Evolutionary conservation across 192 early-diverging fungal species (phyloP).

Genomic region (Dissophora ornata): DNA sequence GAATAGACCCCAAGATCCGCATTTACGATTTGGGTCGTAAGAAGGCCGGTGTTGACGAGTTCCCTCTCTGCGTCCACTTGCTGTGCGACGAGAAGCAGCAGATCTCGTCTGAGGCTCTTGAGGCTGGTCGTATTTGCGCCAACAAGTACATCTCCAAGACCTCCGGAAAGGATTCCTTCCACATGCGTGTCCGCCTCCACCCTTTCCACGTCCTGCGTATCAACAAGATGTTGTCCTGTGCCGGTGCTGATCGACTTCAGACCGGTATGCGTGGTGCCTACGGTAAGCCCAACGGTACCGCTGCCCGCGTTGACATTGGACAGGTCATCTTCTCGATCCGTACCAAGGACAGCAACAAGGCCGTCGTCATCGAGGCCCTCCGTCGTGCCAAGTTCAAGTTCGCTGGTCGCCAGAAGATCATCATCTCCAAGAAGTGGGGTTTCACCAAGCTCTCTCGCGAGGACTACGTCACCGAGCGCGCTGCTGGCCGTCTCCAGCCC

Average conservation of each 20-base stretch:
- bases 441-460: slow-evolving; percentile 98
- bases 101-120: slow-evolving; percentile 96
- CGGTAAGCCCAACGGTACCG: slow-evolving; percentile 96
- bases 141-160: slow-evolving; percentile 99
- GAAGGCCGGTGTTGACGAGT: slow-evolving; percentile 97
- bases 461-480: slow-evolving; percentile 87
- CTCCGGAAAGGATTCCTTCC: slow-evolving; percentile 99
- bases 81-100: slow-evolving; percentile 98
- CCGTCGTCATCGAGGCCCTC: slow-evolving; percentile 88
- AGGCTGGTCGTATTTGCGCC: slow-evolving; percentile 96
- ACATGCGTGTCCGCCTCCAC: slow-evolving; percentile 98
- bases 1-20: slow-evolving; percentile 93
- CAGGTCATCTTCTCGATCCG: slow-evolving; percentile 97
- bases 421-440: slow-evolving; percentile 99
- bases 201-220: slow-evolving; percentile 99
- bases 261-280: slow-evolving; percentile 99
- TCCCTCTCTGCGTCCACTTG: slow-evolving; percentile 96
- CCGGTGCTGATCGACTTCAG: slow-evolving; percentile 99
- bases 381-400: slow-evolving; percentile 90
- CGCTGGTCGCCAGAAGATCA: slow-evolving; percentile 98
- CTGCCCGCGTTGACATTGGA: slow-evolving; percentile 98
- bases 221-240: slow-evolving; percentile 99
- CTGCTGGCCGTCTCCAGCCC: slow-evolving; percentile 83
- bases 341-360: slow-evolving; percentile 95
- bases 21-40: slow-evolving; percentile 98